Base-by-base conservation (phyloP, 2,329 filamentous ascomycete genomes). In the Decorospora gaudefroyi region DNA sequence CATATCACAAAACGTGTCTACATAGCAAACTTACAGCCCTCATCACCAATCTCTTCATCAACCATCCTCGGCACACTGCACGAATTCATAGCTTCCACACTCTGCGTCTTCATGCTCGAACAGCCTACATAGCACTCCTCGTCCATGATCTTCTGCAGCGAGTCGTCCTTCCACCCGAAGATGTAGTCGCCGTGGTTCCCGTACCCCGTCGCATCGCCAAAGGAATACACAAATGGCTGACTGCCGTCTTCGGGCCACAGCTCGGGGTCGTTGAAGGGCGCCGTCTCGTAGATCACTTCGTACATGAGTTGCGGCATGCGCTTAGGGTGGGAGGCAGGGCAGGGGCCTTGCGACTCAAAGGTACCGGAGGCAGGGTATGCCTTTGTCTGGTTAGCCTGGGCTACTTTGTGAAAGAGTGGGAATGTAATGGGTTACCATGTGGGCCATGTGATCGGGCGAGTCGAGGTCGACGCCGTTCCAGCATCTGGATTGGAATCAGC, bases 181-280 rank as follows among this genome's bases (percentile, higher is more conserved):
- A 79, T 62, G 59, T 79, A 79, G 62, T 79, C 76, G 16, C 75
- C 76, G 62, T 79, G 76, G 17, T 76, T 76, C 2, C 75, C 76
- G 15, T 72, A 70, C 19, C 76, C 76, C 25, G 72, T 72, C 30
- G 15, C 72, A 71, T 75, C 75, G 25, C 52, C 50, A 17, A 62
- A 61, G 2, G 51, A 55, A 54, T 58, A 63, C 1, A 59, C 56
- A 27, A 64, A 62, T 1, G 61, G 61, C 28, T 64, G 61, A 74
- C 50, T 72, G 2, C 53, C 57, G 19, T 63, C 57, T 42, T 41
- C 48, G 1, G 61, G 61, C 61, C 58, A 64, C 9, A 53, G 34
- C 3, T 47, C 45, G 23, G 48, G 37, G 17, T 52, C 43, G 27
- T 62, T 62, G 43, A 64, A 64, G 62, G 53, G 64, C 60, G 57